A percentile compares a stretch with the other conserved stretches of the same genome.
phyloP scores from a whole-genome alignment of 805 yeast genomes.

The Wickerhamomyces bisporus region DNA sequence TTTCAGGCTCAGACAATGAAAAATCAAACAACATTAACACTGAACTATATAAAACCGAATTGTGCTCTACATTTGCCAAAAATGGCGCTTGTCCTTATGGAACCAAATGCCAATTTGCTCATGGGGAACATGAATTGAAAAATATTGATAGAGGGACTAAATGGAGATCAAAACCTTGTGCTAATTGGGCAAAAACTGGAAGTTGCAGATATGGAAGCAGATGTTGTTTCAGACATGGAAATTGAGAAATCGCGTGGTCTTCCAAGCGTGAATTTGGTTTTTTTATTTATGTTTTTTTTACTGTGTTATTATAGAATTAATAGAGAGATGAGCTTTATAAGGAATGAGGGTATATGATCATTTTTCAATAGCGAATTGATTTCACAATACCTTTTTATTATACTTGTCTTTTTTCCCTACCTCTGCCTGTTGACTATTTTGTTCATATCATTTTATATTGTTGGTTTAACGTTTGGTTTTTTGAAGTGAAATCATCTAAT shows the following conservation, averaged over 20 bases:
- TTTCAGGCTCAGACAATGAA: not conserved
- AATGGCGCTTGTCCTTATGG: constrained; percentile 82
- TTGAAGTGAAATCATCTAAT: too few species aligned
- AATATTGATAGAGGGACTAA: constrained; percentile 67
- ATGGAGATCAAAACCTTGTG: constrained; percentile 89
- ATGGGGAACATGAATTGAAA: constrained; percentile 75
- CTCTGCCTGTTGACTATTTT: not conserved
- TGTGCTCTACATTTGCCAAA: constrained; percentile 73
- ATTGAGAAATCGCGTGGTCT: not conserved
- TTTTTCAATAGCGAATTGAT: too few species aligned
- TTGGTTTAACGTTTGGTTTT: too few species aligned
- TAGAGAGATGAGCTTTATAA: not conserved
- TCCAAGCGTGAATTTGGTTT: too few species aligned
- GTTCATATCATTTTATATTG: too few species aligned
- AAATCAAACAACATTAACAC: constrained; percentile 37
- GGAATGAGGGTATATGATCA: not conserved
- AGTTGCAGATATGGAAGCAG: constrained; percentile 84
- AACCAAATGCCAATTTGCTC: constrained; percentile 90
- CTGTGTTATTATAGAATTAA: constrained; percentile 1
- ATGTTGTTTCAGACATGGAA: constrained; percentile 85
- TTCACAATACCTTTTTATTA: too few species aligned
- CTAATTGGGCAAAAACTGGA: constrained; percentile 80
- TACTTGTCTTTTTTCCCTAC: not conserved
- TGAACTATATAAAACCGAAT: constrained; percentile 82
- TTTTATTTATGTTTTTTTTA: not conserved